Conservation (phyloP, 805 yeast genomes). For the Tetrapisispora fleetii region DNA sequence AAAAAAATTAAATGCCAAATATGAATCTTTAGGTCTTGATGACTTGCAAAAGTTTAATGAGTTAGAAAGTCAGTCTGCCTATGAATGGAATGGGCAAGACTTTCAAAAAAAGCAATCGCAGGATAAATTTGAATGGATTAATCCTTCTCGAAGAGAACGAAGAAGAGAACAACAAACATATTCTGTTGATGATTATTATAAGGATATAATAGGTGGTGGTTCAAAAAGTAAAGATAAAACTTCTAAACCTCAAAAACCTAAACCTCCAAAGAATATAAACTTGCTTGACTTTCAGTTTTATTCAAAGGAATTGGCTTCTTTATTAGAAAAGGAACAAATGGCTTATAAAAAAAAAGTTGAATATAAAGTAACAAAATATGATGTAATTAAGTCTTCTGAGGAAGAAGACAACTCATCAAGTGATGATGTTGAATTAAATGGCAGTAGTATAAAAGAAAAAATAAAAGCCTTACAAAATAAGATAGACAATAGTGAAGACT, state of each 20-base stretch:
- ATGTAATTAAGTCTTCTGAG: constrained; percentile 41
- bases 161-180: constrained; percentile 73
- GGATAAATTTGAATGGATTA: constrained; percentile 49
- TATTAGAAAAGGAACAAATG: constrained; percentile 56
- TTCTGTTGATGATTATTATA: constrained; percentile 66
- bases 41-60: constrained; percentile 82
- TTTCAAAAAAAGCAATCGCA: constrained; percentile 33
- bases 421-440: constrained; percentile 10
- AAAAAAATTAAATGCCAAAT: constrained; percentile 65
- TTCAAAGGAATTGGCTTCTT: constrained; percentile 40
- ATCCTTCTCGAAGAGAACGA: constrained; percentile 49
- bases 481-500: constrained; percentile 46
- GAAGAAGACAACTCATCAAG: constrained; percentile 26
- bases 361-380: constrained; percentile 48
- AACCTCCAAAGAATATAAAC: constrained; percentile 54
- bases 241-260: constrained; percentile 37
- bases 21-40: constrained; percentile 78
- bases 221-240: constrained; percentile 26
- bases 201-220: constrained; percentile 43
- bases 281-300: constrained; percentile 71
- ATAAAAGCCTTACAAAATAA: constrained; percentile 39
- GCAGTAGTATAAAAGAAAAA: constrained; percentile 6
- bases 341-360: constrained; percentile 51
- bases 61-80: constrained; percentile 69
- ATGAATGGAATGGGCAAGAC: constrained; percentile 93